Base-by-base conservation (phyloP, 129 eudicot species). In the Smallanthus sonchifolius region DNA sequence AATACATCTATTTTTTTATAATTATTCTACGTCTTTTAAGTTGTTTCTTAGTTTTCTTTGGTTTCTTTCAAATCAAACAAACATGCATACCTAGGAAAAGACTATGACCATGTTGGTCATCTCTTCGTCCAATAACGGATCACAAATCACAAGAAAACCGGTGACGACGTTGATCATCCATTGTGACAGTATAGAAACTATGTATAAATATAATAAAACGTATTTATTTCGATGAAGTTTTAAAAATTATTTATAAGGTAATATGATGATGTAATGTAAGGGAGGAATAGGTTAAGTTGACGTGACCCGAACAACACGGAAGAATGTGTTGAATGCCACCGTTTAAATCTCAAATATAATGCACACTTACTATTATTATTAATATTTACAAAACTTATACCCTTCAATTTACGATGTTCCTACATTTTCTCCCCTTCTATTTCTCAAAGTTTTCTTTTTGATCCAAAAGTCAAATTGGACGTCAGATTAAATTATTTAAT, bases 261-360 rank as follows among this genome's bases (percentile, higher is more conserved):
- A 5, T 14, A 48, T 49, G 15, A 49, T 49, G 56, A 15, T 30
- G 38, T 9, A 7, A 39, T 39, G 48, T 69, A 45, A 43, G 63
- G 49, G 57, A 70, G 61, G 73, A 5, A 72, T 79, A 78, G 83
- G 78, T 56, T 67, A 56, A 51, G 73, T 39, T 79, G 67, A 79
- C 78, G 67, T 72, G 35, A 76, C 72, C 73, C 82, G 73, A 79
- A 64, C 28, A 79, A 79, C 82, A 64, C 82, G 82, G 82, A 72
- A 72, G 73, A 79, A 72, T 72, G 82, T 63, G 67, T 79, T 79
- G 77, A 79, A 71, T 79, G 60, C 78, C 60, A 62, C 73, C 73
- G 48, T 48, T 63, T 64, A 36, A 15, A 38, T 64, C n/a, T n/a
- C n/a, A 15, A 42, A 49, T 14, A 42, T 24, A 3, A n/a, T 65